Conservation (phyloP, 106 monocot genomes). For the Dactylorhiza incarnata region DNA sequence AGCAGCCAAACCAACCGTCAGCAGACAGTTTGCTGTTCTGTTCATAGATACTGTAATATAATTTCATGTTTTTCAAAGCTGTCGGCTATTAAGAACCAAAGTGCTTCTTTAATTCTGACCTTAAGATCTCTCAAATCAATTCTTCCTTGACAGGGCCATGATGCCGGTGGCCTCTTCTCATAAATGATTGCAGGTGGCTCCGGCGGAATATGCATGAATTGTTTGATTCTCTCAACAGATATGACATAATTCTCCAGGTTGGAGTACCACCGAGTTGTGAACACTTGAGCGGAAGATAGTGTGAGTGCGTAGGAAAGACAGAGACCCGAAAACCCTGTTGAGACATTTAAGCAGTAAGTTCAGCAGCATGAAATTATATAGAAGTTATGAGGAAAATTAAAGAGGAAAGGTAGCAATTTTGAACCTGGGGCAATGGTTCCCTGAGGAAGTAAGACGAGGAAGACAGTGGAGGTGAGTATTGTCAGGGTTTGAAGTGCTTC, state of each 20-base stretch:
- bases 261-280: constrained; percentile 56
- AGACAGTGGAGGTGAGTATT: constrained; percentile 39
- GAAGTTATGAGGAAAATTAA: background rate
- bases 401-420: background rate
- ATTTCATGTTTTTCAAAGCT: no score
- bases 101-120: constrained; percentile 17
- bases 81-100: no score
- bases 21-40: no score
- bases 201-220: constrained; percentile 55
- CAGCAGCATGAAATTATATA: background rate
- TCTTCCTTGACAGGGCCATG: constrained; percentile 68
- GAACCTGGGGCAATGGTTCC: constrained; percentile 46
- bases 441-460: constrained; percentile 41
- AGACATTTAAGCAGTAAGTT: background rate
- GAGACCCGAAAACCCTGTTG: constrained; percentile 56
- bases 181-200: constrained; percentile 50
- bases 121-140: constrained; percentile 59
- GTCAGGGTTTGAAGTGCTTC: constrained; percentile 56
- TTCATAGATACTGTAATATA: no score
- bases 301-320: constrained; percentile 65
- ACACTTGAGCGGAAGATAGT: constrained; percentile 50
- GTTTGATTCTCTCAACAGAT: constrained; percentile 68
- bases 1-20: no score
- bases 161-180: constrained; percentile 42
- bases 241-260: constrained; percentile 63